Evolutionary conservation across 129 eudicot genomes (phyloP).

Genomic region (Tagetes patula): DNA sequence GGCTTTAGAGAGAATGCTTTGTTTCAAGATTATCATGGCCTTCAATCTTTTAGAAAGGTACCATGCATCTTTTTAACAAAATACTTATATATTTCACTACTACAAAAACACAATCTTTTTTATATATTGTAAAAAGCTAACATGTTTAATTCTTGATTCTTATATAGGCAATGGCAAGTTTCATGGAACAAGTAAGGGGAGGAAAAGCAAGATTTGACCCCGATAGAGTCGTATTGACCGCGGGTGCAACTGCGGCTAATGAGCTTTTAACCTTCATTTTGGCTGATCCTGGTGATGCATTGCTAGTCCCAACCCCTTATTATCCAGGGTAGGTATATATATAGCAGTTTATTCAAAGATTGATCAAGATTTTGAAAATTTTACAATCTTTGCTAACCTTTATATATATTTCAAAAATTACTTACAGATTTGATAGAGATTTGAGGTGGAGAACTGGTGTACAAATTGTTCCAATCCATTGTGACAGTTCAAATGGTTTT

Average conservation of each 20-base stretch:
- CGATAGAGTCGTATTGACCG: constrained; percentile 78
- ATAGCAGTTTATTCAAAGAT: constrained; percentile 7
- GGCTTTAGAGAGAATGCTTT: constrained; percentile 90
- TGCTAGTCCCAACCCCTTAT: constrained; percentile 94
- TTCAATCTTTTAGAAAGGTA: constrained; percentile 85
- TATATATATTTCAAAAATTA: neutral
- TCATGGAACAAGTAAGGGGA: constrained; percentile 96
- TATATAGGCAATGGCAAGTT: constrained; percentile 96
- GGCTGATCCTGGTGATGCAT: constrained; percentile 93
- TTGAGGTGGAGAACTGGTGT: constrained; percentile 96
- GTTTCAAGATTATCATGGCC: constrained; percentile 97
- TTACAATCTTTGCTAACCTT: neutral
- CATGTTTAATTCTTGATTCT: constrained; percentile 12
- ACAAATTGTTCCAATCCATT: constrained; percentile 73
- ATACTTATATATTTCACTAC: too few species aligned
- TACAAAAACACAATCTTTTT: too few species aligned
- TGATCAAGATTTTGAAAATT: neutral
- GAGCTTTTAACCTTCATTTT: constrained; percentile 90
- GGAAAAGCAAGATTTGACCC: constrained; percentile 85
- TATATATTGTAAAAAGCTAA: constrained; percentile 13
- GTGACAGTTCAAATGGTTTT: constrained; percentile 84
- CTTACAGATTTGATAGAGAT: constrained; percentile 94
- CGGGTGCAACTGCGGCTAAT: constrained; percentile 98
- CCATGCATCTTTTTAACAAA: neutral
- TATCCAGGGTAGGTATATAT: constrained; percentile 83